Percentiles rank a stretch among this genome's conserved stretches.
Conservation (phyloP, 1,284 basidiomycete genomes). For the Termitomyces sp. region DNA sequence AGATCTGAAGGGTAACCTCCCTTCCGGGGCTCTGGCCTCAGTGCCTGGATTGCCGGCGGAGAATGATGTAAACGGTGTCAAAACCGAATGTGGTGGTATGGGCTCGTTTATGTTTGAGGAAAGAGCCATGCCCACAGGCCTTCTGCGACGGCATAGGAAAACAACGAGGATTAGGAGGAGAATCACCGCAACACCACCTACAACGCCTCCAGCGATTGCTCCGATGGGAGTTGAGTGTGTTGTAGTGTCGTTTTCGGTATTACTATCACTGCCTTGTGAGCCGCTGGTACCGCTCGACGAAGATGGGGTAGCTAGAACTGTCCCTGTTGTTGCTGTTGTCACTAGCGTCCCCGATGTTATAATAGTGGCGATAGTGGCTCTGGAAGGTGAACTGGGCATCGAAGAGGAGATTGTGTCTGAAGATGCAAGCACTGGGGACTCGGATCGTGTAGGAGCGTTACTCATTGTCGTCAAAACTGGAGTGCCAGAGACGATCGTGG, state of each 20-base stretch:
- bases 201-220: neutral
- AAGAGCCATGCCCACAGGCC: conserved; percentile 13
- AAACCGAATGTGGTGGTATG: neutral
- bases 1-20: no score
- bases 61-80: neutral
- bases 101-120: no score
- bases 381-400: neutral
- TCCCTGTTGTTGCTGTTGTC: neutral
- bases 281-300: neutral
- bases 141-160: conserved; percentile 18
- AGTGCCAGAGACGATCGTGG: neutral
- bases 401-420: neutral
- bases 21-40: neutral
- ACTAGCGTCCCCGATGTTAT: neutral
- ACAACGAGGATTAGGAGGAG: neutral
- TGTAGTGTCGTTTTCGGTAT: neutral
- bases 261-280: neutral
- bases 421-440: neutral
- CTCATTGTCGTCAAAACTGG: neutral
- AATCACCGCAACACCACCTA: neutral
- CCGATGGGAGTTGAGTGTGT: neutral
- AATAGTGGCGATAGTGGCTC: neutral
- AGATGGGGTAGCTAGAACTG: neutral
- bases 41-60: neutral
- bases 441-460: no score